Evolutionary conservation across 495 filamentous ascomycete genomes (phyloP).

Genomic region (Acidiella bohemica): DNA sequence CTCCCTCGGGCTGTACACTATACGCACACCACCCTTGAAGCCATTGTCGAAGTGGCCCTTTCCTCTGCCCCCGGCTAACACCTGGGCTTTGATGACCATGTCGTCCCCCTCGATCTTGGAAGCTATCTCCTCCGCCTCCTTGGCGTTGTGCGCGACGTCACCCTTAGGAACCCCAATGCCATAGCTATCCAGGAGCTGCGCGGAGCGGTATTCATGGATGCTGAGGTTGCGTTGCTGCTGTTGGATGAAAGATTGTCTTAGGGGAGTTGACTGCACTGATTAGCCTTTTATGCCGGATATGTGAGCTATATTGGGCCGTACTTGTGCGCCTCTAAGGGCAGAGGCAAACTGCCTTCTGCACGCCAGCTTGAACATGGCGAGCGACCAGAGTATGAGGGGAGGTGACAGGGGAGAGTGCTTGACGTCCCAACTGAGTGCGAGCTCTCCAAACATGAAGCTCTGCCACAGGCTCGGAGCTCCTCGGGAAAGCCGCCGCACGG

Average conservation of each 20-base stretch:
- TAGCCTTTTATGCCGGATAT: no score
- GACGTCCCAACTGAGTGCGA: neutral
- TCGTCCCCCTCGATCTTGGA: constrained; percentile 83
- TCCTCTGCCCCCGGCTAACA: constrained; percentile 90
- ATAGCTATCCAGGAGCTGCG: constrained; percentile 73
- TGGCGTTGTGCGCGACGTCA: constrained; percentile 62
- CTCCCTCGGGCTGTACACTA: constrained; percentile 87
- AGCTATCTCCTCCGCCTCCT: constrained; percentile 84
- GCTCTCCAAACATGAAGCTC: neutral
- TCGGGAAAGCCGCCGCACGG: neutral
- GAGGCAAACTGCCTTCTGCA: constrained; percentile 53
- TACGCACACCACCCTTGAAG: constrained; percentile 93
- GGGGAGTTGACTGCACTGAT: no score
- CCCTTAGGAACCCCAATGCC: constrained; percentile 86
- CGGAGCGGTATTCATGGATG: constrained; percentile 95
- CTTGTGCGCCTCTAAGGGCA: constrained; percentile 51
- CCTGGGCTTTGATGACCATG: constrained; percentile 99
- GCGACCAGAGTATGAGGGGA: constrained; percentile 1
- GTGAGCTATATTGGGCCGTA: no score
- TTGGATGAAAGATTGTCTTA: constrained; percentile 40
- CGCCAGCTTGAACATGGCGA: constrained; percentile 58
- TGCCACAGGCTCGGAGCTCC: neutral
- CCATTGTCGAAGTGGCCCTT: constrained; percentile 97
- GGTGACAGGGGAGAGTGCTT: no score
- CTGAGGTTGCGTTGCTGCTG: constrained; percentile 83